Conservation (phyloP, 2,329 filamentous ascomycete genomes). For the Botrytis paeoniae region DNA sequence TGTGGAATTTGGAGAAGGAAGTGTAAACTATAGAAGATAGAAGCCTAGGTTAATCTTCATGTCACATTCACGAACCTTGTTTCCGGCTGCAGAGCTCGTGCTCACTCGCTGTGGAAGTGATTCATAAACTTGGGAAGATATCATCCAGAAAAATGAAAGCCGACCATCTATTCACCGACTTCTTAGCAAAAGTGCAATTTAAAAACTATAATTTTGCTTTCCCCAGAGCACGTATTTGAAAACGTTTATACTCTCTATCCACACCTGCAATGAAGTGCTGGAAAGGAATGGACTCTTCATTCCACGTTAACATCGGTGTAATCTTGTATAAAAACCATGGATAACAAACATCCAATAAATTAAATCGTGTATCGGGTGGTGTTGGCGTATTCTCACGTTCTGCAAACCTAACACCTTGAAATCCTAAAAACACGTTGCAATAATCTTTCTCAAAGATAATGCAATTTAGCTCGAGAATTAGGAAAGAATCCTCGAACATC, state of each 20-base stretch:
- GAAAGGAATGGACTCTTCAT: background rate
- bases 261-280: background rate
- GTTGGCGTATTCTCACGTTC: background rate
- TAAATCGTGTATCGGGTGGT: background rate
- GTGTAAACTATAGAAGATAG: too few species aligned
- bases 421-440: background rate
- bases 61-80: background rate
- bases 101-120: background rate
- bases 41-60: background rate
- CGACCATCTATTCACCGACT: background rate
- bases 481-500: background rate
- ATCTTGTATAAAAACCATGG: background rate
- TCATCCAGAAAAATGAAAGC: background rate
- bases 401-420: background rate
- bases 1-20: background rate
- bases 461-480: background rate
- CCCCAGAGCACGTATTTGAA: too few species aligned
- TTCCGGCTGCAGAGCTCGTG: background rate
- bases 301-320: background rate
- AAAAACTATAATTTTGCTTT: background rate
- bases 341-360: background rate
- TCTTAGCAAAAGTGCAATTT: background rate
- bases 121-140: background rate
- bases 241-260: too few species aligned
- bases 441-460: background rate